phyloP scores from a whole-genome alignment of 306 rosid genomes.

The Medicago arabica region DNA sequence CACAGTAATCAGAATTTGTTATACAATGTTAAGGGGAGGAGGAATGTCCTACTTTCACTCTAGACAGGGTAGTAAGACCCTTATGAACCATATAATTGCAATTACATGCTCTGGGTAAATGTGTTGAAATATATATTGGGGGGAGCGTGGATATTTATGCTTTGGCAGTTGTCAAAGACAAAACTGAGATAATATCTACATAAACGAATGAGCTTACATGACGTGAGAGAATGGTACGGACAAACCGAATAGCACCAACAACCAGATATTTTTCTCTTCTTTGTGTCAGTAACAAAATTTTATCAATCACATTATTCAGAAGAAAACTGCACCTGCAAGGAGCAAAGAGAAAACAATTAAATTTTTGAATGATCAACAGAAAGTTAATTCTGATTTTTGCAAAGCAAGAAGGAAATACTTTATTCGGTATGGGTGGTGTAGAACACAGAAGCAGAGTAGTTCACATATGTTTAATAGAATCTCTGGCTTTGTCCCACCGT shows the following conservation, averaged over 20 bases:
- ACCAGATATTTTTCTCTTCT: conserved; percentile 86
- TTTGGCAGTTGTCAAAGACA: conserved; percentile 20
- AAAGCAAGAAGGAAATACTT: conserved; percentile 68
- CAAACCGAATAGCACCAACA: conserved; percentile 94
- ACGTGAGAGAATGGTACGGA: conserved; percentile 87
- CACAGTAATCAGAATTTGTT: not conserved
- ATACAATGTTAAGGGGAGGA: not conserved
- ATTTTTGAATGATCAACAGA: conserved; percentile 31
- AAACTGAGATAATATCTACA: conserved; percentile 8
- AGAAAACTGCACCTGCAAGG: conserved; percentile 82
- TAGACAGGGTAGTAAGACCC: not conserved
- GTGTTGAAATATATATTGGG: not conserved
- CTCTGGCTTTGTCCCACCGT: conserved; percentile 78
- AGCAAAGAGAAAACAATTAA: conserved; percentile 25
- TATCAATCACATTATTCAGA: conserved; percentile 71
- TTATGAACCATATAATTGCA: conserved; percentile 27
- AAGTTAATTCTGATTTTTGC: conserved; percentile 35
- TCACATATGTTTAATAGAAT: conserved; percentile 90
- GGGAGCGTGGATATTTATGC: not conserved
- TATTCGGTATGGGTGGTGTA: conserved; percentile 96
- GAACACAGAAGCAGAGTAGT: conserved; percentile 90
- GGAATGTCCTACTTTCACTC: conserved; percentile 8
- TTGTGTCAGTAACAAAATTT: conserved; percentile 74
- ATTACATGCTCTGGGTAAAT: conserved; percentile 4
- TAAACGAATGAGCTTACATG: conserved; percentile 63